Evolutionary conservation across 2,329 filamentous ascomycete genomes (phyloP).

Genomic region (Harringtonia lauricola): DNA sequence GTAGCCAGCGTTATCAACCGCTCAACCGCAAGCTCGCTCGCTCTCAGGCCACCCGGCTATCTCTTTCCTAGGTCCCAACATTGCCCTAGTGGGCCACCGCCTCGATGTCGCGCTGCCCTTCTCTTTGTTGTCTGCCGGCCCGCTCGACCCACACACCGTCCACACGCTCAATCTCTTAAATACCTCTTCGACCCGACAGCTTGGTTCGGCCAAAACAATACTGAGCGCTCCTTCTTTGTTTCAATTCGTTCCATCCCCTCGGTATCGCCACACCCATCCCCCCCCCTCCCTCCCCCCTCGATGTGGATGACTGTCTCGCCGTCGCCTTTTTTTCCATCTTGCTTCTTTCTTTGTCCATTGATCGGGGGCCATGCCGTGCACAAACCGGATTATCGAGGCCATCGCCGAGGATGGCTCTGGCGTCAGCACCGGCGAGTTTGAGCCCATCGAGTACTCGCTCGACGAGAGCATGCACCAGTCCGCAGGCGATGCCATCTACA

Average conservation of each 20-base stretch:
- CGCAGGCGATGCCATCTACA: conserved; percentile 8
- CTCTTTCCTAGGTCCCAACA: no score
- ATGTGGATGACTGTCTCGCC: no score
- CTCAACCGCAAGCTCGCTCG: no score
- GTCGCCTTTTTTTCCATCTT: no score
- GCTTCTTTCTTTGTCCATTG: neutral
- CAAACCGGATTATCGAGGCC: neutral
- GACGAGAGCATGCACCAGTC: conserved; percentile 3
- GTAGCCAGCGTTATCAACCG: no score
- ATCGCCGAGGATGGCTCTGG: neutral
- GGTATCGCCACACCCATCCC: neutral
- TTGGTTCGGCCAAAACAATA: conserved; percentile 1
- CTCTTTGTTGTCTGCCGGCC: neutral
- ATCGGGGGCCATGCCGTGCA: neutral
- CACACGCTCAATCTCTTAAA: neutral
- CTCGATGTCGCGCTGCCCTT: neutral
- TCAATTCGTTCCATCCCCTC: neutral
- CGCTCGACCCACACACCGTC: neutral
- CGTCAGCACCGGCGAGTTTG: conserved; percentile 1
- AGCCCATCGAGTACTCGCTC: neutral
- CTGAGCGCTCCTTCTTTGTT: neutral
- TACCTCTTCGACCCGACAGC: conserved; percentile 4
- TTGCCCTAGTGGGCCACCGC: no score
- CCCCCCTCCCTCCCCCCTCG: neutral
- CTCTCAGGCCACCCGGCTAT: no score